Evolutionary conservation across 345 rosid species (phyloP).

Genomic region (Populus alba): DNA sequence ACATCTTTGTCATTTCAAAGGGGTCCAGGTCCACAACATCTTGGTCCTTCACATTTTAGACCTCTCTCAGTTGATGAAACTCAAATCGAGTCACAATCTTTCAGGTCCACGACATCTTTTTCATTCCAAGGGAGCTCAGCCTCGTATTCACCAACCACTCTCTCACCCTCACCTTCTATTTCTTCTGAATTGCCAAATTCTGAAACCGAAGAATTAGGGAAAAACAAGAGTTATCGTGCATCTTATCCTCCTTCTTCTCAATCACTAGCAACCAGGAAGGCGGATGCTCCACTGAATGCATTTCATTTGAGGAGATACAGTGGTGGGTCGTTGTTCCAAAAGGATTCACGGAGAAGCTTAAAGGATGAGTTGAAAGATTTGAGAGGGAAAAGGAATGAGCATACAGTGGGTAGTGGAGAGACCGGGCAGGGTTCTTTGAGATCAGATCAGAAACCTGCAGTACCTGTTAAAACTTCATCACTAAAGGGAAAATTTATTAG

Average conservation of each 20-base stretch:
- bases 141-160: slow-evolving; percentile 37
- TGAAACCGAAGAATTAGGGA: slow-evolving; percentile 37
- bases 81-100: slow-evolving; percentile 46
- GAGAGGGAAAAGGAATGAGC: slow-evolving; percentile 22
- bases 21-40: slow-evolving; percentile 24
- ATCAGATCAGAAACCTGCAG: slow-evolving; percentile 26
- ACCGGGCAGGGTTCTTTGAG: slow-evolving; percentile 36
- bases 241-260: slow-evolving; percentile 32
- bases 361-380: slow-evolving; percentile 26
- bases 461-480: slow-evolving; percentile 29
- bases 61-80: slow-evolving; percentile 63
- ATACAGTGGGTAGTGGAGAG: slow-evolving; percentile 15
- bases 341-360: slow-evolving; percentile 12
- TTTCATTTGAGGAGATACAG: slow-evolving; percentile 35
- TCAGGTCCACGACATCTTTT: slow-evolving; percentile 41
- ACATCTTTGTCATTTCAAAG: slow-evolving; percentile 40
- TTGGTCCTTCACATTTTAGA: slow-evolving; percentile 41
- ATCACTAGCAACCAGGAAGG: slow-evolving; percentile 3
- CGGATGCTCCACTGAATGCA: slow-evolving; percentile 30
- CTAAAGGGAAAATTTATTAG: slow-evolving; percentile 69
- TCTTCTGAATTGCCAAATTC: slow-evolving; percentile 39
- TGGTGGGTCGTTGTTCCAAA: slow-evolving; percentile 36
- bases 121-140: slow-evolving; percentile 42
- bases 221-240: slow-evolving; percentile 32
- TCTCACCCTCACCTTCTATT: slow-evolving; percentile 43